Base-by-base conservation (phyloP, 805 yeast genomes). In the Isabelozyma rhagii region DNA sequence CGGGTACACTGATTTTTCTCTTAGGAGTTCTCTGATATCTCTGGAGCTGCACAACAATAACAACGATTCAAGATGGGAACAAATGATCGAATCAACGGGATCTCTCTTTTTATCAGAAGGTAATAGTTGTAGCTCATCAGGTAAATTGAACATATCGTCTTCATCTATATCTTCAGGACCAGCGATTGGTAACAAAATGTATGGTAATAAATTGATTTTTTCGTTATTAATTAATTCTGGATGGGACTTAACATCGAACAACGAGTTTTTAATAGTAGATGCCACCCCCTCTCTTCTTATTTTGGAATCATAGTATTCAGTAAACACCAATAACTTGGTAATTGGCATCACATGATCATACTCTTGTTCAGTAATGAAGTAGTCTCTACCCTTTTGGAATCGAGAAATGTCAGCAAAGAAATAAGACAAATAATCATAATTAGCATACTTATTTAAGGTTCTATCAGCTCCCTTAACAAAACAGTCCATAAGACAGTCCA, bases 281-380 rank as follows among this genome's bases (percentile, higher is more conserved):
- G 96, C 96, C 39, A 89, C 92, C 61, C 97, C 97, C 63, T 87
- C 92, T 68, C 98, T 80, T 71, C 98, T 83, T 25, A 82, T 81
- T 59, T 82, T 82, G 11, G 89, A 77, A 61, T 87, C 92, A 56
- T 84, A 87, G 60, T 84, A 82, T 62, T 89, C 92, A 4, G 97
- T 87, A 69, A 90, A 91, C 0, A 84, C 94, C 51, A 89, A 73
- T 27, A 91, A 68, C 63, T 89, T 89, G n/a, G 91, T 82, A 18
- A 90, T 68, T 36, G 97, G 97, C 14, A 87, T 84, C 15, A 88
- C 85, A 15, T 68, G 73, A 62, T 90, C 97, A 61, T 89, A 89
- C 4, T 63, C 76, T 69, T 88, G 96, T 56, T 78, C 75, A 2
- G 85, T 79, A 43, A 85, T 80, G 60, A 91, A 89, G 67, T 90